A percentile compares a stretch with the other conserved stretches of the same genome.
These are phyloP conservation scores for Lentinula guzmanii DNA, from an alignment of 768 basidiomycete species.

Conservation along the genomic window DNA sequence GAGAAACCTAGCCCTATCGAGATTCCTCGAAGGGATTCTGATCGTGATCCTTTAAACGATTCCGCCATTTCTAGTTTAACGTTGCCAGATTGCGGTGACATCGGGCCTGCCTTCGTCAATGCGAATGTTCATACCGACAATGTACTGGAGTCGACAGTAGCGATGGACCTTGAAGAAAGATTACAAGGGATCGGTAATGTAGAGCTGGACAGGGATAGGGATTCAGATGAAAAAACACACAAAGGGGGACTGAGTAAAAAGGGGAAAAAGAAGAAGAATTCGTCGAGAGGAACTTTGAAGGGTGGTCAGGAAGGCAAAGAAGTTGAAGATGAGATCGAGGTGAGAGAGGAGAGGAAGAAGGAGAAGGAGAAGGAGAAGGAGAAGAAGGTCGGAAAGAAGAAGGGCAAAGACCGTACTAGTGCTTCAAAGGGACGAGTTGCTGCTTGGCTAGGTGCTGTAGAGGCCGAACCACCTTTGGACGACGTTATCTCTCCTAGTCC, in stretches of 20 bases:
- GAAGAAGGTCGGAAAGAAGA: conserved; percentile 20
- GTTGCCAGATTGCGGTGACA: conserved; percentile 28
- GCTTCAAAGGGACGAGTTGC: conserved; percentile 68
- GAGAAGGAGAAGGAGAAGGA: conserved; percentile 20
- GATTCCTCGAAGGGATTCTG: conserved; percentile 25
- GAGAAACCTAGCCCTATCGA: conserved; percentile 22
- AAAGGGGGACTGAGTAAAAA: neutral
- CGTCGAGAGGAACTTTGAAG: conserved; percentile 6
- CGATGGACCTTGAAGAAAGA: conserved; percentile 9
- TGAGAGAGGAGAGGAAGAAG: conserved; percentile 12
- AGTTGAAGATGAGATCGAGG: conserved; percentile 13
- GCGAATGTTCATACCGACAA: neutral
- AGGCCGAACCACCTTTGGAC: conserved; percentile 51
- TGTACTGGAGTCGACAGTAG: neutral
- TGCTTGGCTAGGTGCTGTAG: conserved; percentile 70
- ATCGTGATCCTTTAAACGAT: conserved; percentile 35
- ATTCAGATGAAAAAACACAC: conserved; percentile 32
- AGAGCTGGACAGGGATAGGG: conserved; percentile 19
- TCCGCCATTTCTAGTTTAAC: conserved; percentile 54
- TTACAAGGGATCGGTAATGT: conserved; percentile 11
- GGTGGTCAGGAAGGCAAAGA: conserved; percentile 16
- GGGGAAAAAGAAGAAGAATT: conserved; percentile 14
- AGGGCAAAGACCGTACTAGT: conserved; percentile 16
- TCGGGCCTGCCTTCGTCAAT: conserved; percentile 12
- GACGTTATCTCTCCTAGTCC: conserved; percentile 30